Percentiles rank a stretch among this genome's conserved stretches.
phyloP scores from a whole-genome alignment of 2,329 filamentous ascomycete species.

The Arthroderma sp. region DNA sequence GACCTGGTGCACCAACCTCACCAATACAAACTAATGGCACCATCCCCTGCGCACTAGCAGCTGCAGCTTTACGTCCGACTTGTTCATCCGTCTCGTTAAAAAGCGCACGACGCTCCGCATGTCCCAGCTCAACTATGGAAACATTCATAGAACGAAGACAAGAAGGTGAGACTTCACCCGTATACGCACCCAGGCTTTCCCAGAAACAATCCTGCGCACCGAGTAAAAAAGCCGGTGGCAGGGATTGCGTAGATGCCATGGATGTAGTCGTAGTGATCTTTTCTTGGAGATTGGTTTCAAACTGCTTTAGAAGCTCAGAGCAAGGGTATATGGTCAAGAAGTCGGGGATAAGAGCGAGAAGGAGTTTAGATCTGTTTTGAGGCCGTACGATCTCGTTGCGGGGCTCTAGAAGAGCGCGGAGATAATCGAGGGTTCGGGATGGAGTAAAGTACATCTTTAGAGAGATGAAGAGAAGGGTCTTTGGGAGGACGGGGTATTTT shows the following conservation, averaged over 20 bases:
- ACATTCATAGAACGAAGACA: conserved; percentile 56
- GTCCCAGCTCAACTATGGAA: conserved; percentile 62
- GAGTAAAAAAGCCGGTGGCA: conserved; percentile 42
- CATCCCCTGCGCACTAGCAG: conserved; percentile 55
- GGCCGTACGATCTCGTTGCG: conserved; percentile 33
- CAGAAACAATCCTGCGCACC: conserved; percentile 67
- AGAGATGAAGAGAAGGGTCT: conserved; percentile 27
- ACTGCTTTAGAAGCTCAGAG: conserved; percentile 26
- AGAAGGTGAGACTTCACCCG: conserved; percentile 61
- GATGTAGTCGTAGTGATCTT: not conserved
- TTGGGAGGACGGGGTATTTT: conserved; percentile 21
- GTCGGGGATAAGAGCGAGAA: conserved; percentile 68
- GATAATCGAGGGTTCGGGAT: conserved; percentile 44
- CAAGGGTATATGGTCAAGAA: conserved; percentile 51
- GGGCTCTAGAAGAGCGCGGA: conserved; percentile 35
- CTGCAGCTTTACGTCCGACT: conserved; percentile 56
- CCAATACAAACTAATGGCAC: conserved; percentile 70
- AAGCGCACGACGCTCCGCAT: conserved; percentile 61
- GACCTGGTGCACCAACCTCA: conserved; percentile 44
- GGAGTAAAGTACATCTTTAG: conserved; percentile 51
- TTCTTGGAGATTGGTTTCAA: conserved; percentile 10
- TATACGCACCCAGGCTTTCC: conserved; percentile 59
- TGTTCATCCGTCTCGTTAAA: conserved; percentile 62
- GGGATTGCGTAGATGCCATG: conserved; percentile 16
- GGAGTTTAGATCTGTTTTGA: conserved; percentile 38